These are phyloP conservation scores for Dicorynia guianensis DNA, from an alignment of 306 rosid genomes.

Conservation along the genomic window DNA sequence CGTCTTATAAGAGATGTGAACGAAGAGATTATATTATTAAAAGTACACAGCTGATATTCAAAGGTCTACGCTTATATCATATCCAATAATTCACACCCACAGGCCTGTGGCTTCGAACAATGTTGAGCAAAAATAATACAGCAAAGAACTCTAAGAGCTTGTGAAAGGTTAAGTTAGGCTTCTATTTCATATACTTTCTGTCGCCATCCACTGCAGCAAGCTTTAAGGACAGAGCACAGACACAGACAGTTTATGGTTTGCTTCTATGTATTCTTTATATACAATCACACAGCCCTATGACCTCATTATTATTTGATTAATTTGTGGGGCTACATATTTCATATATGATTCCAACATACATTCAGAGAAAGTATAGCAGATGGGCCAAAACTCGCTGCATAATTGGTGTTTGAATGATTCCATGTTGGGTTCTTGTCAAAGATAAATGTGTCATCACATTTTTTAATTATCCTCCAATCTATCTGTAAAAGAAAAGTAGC, in stretches of 20 bases:
- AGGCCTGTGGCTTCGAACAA: conserved; percentile 1
- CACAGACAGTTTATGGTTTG: neutral
- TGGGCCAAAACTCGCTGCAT: too few relatives aligned
- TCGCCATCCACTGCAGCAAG: conserved; percentile 18
- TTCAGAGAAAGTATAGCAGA: too few relatives aligned
- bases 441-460: too few relatives aligned
- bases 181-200: conserved; percentile 1
- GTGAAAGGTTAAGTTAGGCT: conserved; percentile 46
- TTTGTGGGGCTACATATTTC: too few relatives aligned
- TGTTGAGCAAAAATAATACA: neutral
- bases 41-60: neutral
- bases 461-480: too few relatives aligned
- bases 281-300: neutral
- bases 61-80: neutral
- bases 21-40: neutral
- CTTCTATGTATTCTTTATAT: neutral
- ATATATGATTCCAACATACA: too few relatives aligned
- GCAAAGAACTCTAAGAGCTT: conserved; percentile 44
- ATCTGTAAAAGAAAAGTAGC: too few relatives aligned
- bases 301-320: neutral
- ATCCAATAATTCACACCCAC: neutral
- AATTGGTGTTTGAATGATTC: too few relatives aligned
- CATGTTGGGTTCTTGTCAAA: too few relatives aligned
- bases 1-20: neutral
- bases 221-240: neutral